Base-by-base conservation (phyloP, 1,284 basidiomycete genomes). In the Cutaneotrichosporon sp. region DNA sequence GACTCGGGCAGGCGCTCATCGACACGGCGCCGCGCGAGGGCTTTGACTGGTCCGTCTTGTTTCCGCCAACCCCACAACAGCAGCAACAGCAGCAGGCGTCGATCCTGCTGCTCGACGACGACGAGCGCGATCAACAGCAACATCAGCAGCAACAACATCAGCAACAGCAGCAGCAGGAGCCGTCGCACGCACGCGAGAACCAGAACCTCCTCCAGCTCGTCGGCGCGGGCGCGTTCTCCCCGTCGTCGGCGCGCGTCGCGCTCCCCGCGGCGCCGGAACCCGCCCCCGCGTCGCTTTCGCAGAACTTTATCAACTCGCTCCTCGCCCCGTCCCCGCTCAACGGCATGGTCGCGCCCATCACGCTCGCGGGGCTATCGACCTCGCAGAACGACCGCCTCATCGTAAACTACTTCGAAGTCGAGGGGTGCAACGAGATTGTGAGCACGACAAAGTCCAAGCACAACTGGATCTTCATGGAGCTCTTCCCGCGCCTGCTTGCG, bases 391-490 rank as follows among this genome's bases (percentile, higher is more conserved):
- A 64, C 47, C 59, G 60, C 7, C 34, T 53, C 24, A 60, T 60
- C 33, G 54, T 68, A 22, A 63, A 63, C 24, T 68, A 68, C 45
- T 65, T 68, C 14, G 67, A 68, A 54, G 33, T 45, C 10, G 34
- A 59, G 20, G 67, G 67, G 6, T 66, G 63, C 51, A 62, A 56
- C 49, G 67, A 68, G 54, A 68, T 68, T 25, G 58, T 63, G n/a
- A 54, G 63, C n/a, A 53, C 49, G 0, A 54, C 58, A 5, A 58
- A 59, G 27, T 47, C 57, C 16, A 62, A 63, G 42, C 63, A 62
- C 51, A 68, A 68, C 56, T 68, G 67, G 67, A 66, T 68, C 34
- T 66, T 63, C 54, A 56, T 46, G 33, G 56, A 64, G 46, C 54
- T 68, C 10, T 66, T 68, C 51, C 67, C 67, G 4, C 60, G 67